Conservation (phyloP, 805 yeast species). For the Zygosaccharomyces kombuchaensis region DNA sequence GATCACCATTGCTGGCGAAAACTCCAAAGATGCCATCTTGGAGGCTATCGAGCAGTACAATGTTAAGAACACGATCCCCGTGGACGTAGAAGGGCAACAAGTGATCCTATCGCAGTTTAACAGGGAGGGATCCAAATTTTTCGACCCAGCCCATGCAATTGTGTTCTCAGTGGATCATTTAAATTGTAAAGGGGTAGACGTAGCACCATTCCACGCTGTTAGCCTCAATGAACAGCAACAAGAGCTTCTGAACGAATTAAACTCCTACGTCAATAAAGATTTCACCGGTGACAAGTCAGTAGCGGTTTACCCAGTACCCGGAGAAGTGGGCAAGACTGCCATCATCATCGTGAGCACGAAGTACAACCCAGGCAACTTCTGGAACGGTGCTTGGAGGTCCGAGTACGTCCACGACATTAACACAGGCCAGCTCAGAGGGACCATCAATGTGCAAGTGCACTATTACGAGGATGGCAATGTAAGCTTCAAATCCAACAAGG, state of each 20-base stretch:
- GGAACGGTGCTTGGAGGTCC: conserved; percentile 88
- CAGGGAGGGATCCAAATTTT: conserved; percentile 46
- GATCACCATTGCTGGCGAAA: conserved; percentile 40
- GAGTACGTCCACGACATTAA: conserved; percentile 45
- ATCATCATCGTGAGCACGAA: conserved; percentile 67
- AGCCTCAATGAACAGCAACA: conserved; percentile 18
- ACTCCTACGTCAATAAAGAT: conserved; percentile 54
- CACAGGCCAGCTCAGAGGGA: conserved; percentile 44
- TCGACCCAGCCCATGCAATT: conserved; percentile 47
- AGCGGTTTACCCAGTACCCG: conserved; percentile 40
- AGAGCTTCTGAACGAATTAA: conserved; percentile 20
- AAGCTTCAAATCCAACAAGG: conserved; percentile 51
- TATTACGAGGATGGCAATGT: conserved; percentile 97
- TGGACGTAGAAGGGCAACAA: conserved; percentile 33
- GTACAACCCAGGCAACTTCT: conserved; percentile 69
- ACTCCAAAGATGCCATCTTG: conserved; percentile 33
- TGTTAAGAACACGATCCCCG: conserved; percentile 36
- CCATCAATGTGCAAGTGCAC: conserved; percentile 68
- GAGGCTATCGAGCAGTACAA: conserved; percentile 41
- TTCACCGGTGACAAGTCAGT: conserved; percentile 54
- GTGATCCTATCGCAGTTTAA: conserved; percentile 49
- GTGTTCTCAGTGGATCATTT: conserved; percentile 58
- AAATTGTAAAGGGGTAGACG: conserved; percentile 45
- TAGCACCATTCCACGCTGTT: conserved; percentile 40
- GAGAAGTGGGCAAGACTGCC: conserved; percentile 28